Percentiles rank a stretch among this genome's conserved stretches.
Conservation (phyloP, 306 rosid species). For the Begonia masoniana region DNA sequence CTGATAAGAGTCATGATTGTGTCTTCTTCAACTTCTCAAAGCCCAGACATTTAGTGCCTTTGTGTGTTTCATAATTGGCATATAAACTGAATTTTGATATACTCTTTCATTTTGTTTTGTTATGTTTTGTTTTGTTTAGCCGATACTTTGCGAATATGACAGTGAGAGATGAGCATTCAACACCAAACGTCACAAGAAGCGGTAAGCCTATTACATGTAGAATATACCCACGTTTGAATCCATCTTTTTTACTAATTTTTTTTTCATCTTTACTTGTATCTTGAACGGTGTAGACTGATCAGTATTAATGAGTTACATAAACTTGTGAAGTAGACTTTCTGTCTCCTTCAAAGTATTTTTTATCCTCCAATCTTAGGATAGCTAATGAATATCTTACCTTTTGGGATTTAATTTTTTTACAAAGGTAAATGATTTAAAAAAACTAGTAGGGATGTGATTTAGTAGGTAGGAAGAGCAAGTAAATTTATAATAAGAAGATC, state of each 20-base stretch:
- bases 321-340: neutral
- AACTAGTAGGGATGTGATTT: neutral
- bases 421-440: neutral
- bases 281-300: neutral
- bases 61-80: slow-evolving; percentile 2
- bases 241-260: neutral
- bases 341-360: neutral
- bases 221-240: neutral
- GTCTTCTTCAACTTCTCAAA: neutral
- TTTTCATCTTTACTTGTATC: neutral
- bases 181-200: slow-evolving; percentile 80
- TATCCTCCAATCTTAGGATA: neutral
- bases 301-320: neutral
- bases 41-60: neutral
- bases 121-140: slow-evolving; percentile 33
- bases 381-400: neutral
- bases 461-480: too few species aligned
- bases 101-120: slow-evolving; percentile 15
- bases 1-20: neutral
- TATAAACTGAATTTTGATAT: neutral
- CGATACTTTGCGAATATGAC: slow-evolving; percentile 67
- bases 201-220: slow-evolving; percentile 23
- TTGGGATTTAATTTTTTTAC: neutral
- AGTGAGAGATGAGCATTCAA: slow-evolving; percentile 85
- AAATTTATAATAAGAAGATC: too few species aligned